Percentiles rank a stretch among this genome's conserved stretches.
Evolutionary conservation across 345 rosid species (phyloP).

Genomic region (Lenwebbia sp.): DNA sequence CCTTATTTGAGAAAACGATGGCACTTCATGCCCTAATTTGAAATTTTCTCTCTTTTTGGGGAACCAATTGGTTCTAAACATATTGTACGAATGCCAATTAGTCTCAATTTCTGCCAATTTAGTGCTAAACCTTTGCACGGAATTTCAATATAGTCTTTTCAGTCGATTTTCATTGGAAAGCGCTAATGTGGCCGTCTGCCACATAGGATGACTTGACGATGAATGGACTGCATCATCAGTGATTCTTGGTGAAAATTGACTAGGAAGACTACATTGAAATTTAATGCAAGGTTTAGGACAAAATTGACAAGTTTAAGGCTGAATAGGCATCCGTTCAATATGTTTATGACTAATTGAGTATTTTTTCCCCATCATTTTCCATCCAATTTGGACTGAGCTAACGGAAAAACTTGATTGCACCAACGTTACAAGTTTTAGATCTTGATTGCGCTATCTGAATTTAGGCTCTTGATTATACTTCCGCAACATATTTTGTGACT

Average conservation of each 20-base stretch:
- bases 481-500: background rate
- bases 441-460: background rate
- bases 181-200: background rate
- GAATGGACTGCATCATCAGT: accelerated
- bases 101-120: no score
- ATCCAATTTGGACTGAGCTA: background rate
- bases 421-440: background rate
- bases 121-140: no score
- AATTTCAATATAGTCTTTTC: no score
- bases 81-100: no score
- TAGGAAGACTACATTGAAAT: accelerated
- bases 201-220: accelerated
- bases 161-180: background rate
- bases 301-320: accelerated
- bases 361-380: background rate
- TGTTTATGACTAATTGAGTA: background rate
- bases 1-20: no score
- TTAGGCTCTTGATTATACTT: background rate
- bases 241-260: background rate
- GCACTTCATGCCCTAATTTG: no score
- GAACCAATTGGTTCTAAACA: no score
- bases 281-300: background rate
- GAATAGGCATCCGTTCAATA: accelerated
- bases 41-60: no score
- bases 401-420: background rate